Evolutionary conservation across 106 monocot species (phyloP).

Genomic region (Platanthera guangdongensis): DNA sequence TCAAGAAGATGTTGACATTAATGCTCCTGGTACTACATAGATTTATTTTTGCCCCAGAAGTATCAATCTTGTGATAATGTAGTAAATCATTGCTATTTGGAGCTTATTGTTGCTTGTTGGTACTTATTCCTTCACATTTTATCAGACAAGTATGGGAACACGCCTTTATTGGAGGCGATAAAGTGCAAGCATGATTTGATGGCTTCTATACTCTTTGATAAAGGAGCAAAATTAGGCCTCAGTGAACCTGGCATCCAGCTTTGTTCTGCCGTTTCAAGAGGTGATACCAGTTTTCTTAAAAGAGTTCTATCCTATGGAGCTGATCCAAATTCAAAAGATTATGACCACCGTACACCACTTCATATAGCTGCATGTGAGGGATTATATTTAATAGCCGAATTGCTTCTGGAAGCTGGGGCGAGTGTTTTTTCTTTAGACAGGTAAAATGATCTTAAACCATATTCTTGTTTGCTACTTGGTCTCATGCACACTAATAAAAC

Average conservation of each 20-base stretch:
- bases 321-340: constrained; percentile 81
- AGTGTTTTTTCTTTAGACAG: constrained; percentile 64
- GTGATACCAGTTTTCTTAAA: constrained; percentile 63
- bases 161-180: constrained; percentile 78
- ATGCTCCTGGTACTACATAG: constrained; percentile 42
- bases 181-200: constrained; percentile 65
- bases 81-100: not conserved
- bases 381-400: constrained; percentile 55
- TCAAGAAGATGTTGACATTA: constrained; percentile 55
- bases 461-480: not conserved
- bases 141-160: constrained; percentile 86
- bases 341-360: constrained; percentile 79
- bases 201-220: constrained; percentile 41
- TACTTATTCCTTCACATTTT: not conserved
- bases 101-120: not conserved
- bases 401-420: constrained; percentile 77
- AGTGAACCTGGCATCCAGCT: constrained; percentile 55
- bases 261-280: constrained; percentile 56
- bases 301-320: constrained; percentile 40
- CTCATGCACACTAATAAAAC: too few species aligned
- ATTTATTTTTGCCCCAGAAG: not conserved
- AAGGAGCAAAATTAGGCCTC: constrained; percentile 53
- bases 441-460: constrained; percentile 13
- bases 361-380: constrained; percentile 91
- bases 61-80: not conserved